phyloP scores from a whole-genome alignment of 169 alveolate species.

The Cryptosporidium muris region DNA sequence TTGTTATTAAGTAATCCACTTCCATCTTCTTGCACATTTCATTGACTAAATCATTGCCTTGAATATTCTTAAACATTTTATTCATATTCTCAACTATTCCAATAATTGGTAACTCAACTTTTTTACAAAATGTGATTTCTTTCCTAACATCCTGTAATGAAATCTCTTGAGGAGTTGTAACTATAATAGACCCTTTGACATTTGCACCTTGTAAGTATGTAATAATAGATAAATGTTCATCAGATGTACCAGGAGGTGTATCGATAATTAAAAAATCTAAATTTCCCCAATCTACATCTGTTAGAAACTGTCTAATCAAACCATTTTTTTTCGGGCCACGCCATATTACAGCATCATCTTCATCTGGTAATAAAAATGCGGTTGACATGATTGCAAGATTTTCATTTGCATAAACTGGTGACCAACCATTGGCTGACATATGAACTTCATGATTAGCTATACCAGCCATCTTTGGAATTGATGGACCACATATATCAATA shows the following conservation, averaged over 20 bases:
- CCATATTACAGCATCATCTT: conserved; percentile 97
- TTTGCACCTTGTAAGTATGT: conserved; percentile 87
- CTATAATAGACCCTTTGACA: conserved; percentile 78
- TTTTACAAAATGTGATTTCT: conserved; percentile 90
- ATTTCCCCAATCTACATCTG: conserved; percentile 97
- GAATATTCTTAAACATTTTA: conserved; percentile 52
- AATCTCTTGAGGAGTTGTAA: conserved; percentile 91
- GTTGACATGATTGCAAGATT: conserved; percentile 96
- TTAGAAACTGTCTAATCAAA: conserved; percentile 94
- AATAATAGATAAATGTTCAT: conserved; percentile 95
- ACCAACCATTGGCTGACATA: conserved; percentile 95
- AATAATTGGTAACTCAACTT: conserved; percentile 81
- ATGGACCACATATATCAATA: conserved; percentile 99
- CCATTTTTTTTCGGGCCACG: conserved; percentile 98
- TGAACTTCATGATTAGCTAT: conserved; percentile 92
- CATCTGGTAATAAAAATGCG: conserved; percentile 91
- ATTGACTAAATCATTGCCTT: conserved; percentile 49
- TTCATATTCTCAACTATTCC: conserved; percentile 98
- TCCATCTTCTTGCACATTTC: conserved; percentile 79
- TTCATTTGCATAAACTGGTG: conserved; percentile 94
- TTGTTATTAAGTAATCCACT: conserved; percentile 77
- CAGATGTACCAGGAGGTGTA: conserved; percentile 99
- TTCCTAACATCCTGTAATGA: conserved; percentile 91
- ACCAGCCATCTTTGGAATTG: conserved; percentile 95
- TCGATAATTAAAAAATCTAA: conserved; percentile 95